Evolutionary conservation across 2,329 filamentous ascomycete species (phyloP), one percentile per base, ranked within the genome.

Genomic region (Fusarium buharicum): DNA sequence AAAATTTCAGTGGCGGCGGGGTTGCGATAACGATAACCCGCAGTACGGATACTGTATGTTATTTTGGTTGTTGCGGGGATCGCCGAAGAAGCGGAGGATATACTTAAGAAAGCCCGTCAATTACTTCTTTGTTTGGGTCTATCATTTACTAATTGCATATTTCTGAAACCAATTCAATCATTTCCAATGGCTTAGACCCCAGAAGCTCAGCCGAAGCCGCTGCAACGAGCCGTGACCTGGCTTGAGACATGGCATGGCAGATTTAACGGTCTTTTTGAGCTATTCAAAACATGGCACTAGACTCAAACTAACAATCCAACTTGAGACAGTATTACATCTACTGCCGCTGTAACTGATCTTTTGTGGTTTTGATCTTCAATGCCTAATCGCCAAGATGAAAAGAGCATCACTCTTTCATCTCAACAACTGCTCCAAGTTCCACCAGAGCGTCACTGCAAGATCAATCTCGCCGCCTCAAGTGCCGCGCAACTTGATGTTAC

Each of bases 21-120:
- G 70, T 65, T 72, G 75, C 74, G 74, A 77, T 76, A 77, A 76
- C 71, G 74, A 76, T 76, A 76, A 76, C 73, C 72, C 73, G 73
- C 62, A 16, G 12, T n/a, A 27, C 34, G 37, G 20, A 20, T n/a
- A n/a, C 20, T 22, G 20, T 22, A 4, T 22, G 20, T 22, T 22
- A 4, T 6, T 4, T 17, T 13, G 22, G 14, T 36, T 36, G 30
- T 22, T 39, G 34, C 36, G 45, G 34, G 36, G 36, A 39, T 31
- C 34, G 45, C 45, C 17, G 36, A 53, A 22, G 45, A 27, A 6
- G 28, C 14, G 30, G 12, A 14, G 27, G 27, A 28, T 28, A 28
- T n/a, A n/a, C n/a, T n/a, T n/a, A n/a, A n/a, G n/a, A n/a, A n/a
- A n/a, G n/a, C n/a, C n/a, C n/a, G n/a, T n/a, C n/a, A n/a, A n/a